Evolutionary conservation across 768 basidiomycete species (phyloP).

Genomic region (Cyathus striatus): DNA sequence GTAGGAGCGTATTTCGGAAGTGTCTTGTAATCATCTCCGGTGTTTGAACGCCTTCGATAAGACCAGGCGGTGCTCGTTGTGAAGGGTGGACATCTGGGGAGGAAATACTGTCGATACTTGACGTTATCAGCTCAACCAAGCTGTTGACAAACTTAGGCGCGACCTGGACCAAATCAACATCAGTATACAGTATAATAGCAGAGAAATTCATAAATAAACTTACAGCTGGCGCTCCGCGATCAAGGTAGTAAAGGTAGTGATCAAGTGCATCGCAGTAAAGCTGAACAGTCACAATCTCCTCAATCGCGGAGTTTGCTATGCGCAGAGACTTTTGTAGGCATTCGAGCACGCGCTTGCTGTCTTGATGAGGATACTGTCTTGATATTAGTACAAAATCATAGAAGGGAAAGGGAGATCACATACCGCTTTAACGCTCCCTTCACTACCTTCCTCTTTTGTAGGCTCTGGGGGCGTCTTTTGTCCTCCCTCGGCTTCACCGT

Average conservation of each 20-base stretch:
- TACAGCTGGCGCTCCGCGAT: constrained; percentile 88
- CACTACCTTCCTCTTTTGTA: constrained; percentile 35
- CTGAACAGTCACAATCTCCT: constrained; percentile 95
- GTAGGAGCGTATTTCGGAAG: constrained; percentile 84
- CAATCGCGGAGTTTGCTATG: constrained; percentile 94
- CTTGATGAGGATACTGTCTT: constrained; percentile 75
- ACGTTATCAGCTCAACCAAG: constrained; percentile 91
- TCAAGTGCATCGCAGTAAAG: constrained; percentile 96
- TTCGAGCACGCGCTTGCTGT: constrained; percentile 96
- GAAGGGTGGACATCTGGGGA: constrained; percentile 86
- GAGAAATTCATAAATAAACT: constrained; percentile 20
- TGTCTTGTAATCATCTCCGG: constrained; percentile 93
- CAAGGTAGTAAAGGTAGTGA: constrained; percentile 93
- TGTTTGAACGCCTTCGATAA: constrained; percentile 88
- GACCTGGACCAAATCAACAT: constrained; percentile 59
- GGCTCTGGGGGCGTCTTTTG: constrained; percentile 25
- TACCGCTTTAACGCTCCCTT: constrained; percentile 47
- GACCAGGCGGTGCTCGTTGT: constrained; percentile 79
- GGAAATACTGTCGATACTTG: constrained; percentile 87
- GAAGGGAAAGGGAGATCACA: constrained; percentile 18
- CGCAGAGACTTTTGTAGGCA: constrained; percentile 95
- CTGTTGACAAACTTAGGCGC: constrained; percentile 96
- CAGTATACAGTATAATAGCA: neutral
- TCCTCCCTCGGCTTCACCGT: constrained; percentile 33
- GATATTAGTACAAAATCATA: neutral